Conservation (phyloP, 1,284 basidiomycete species). For the Agroathelia rolfsii region DNA sequence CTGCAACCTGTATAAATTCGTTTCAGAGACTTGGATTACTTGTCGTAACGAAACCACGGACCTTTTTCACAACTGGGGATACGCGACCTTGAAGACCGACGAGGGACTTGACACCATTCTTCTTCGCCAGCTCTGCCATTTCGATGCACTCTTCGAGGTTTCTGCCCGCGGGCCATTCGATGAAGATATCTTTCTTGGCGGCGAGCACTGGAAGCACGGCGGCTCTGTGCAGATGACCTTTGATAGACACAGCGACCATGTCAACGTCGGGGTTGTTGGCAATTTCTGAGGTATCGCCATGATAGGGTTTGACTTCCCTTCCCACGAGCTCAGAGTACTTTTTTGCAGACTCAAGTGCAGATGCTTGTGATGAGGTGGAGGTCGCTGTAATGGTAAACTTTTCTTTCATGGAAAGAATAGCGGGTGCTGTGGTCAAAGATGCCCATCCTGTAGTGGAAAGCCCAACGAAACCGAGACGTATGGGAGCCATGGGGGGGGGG, state of each 20-base stretch:
- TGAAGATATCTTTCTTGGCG: constrained; percentile 27
- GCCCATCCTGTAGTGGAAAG: constrained; percentile 26
- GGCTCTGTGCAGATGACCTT: constrained; percentile 19
- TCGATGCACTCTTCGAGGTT: constrained; percentile 19
- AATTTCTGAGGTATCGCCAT: constrained; percentile 18
- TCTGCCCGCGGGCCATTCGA: constrained; percentile 30
- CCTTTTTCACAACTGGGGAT: constrained; percentile 19
- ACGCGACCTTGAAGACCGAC: constrained; percentile 26
- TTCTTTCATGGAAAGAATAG: constrained; percentile 12
- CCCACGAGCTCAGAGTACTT: constrained; percentile 17
- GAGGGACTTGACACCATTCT: constrained; percentile 21
- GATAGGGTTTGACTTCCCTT: constrained; percentile 19
- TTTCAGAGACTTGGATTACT: too few relatives aligned
- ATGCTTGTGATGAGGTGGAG: constrained; percentile 18
- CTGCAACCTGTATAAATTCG: constrained; percentile 20
- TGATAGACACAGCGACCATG: constrained; percentile 26
- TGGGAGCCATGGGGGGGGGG: constrained; percentile 16
- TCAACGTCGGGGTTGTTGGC: constrained; percentile 25
- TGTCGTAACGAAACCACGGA: too few relatives aligned
- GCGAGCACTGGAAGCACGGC: constrained; percentile 22
- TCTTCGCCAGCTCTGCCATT: constrained; percentile 22
- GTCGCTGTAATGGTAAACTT: constrained; percentile 19
- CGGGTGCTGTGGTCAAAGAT: constrained; percentile 15
- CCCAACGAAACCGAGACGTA: constrained; percentile 24
- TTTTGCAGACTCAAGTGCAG: constrained; percentile 17